Evolutionary conservation across 169 alveolate species (phyloP), one percentile per base, ranked within the genome.

Genomic region (Eimeria sp.): DNA sequence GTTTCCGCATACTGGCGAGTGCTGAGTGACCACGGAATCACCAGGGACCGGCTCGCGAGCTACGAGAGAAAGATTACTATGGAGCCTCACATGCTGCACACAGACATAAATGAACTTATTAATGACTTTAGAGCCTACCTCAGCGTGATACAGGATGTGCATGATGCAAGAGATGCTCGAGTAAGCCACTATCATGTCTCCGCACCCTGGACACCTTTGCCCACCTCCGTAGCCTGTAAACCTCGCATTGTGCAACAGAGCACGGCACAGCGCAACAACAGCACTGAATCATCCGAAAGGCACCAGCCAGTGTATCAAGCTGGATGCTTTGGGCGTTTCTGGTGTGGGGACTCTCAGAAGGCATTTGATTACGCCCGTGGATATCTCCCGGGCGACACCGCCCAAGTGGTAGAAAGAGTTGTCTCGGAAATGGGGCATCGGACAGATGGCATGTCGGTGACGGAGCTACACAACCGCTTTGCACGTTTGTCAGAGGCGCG

Each of bases 1-100:
- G 96, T 98, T 96, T 97, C 97, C 60, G 96, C 95, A 85, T 99
- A 97, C 97, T 97, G 99, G 98, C 97, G 97, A 85, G 97, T 98
- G 40, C 97, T 99, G 89, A 87, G 72, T 54, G 97, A 97, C 49
- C 98, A 98, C 90, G 99, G 99, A 82, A 97, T 99, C 68, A 97
- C 98, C 83, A 97, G 96, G 96, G 99, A 97, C 89, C 97, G 98
- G 95, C 97, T 98, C 58, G 98, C 98, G 46, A 96, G 98, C 49
- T 99, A 98, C 97, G 99, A 98, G 76, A 97, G 99, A 88, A 98
- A 98, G 85, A 98, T 98, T 40, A 97, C 98, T 4, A 89, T 96
- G 64, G 99, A 98, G 95, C 99, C 99, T 23, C 98, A 97, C 96
- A 97, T 97, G 96, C 98, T 95, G 97, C 95, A 97, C 76, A 77